Conservation (phyloP, 2,329 filamentous ascomycete species). For the Furcasterigmium sp. region DNA sequence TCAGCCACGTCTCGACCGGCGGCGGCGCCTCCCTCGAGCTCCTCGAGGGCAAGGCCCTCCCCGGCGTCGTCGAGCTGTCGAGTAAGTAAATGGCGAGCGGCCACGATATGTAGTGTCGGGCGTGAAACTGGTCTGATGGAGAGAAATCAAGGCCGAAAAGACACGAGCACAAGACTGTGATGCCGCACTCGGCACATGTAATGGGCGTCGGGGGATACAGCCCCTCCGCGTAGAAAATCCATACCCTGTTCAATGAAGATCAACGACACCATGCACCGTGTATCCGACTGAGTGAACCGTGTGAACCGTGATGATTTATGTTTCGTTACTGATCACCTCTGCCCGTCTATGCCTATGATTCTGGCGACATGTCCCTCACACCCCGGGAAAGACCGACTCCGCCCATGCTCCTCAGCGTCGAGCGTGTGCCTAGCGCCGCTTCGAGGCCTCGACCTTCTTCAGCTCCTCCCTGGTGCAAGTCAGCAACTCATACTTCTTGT, state of each 20-base stretch:
- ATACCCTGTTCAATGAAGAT: too few species aligned
- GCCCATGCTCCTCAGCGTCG: background rate
- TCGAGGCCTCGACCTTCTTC: slow-evolving; percentile 83
- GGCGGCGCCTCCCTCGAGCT: slow-evolving; percentile 94
- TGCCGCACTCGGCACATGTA: slow-evolving; percentile 42
- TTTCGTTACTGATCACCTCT: too few species aligned
- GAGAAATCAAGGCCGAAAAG: slow-evolving; percentile 7
- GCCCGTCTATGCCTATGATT: too few species aligned
- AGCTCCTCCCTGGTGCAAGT: slow-evolving; percentile 68
- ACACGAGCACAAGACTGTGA: slow-evolving; percentile 36
- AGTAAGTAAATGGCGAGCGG: slow-evolving; percentile 52
- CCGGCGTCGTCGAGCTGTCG: slow-evolving; percentile 88
- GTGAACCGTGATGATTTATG: too few species aligned
- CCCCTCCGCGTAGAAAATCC: too few species aligned
- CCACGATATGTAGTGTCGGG: background rate
- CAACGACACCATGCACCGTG: too few species aligned
- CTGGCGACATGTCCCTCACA: too few species aligned
- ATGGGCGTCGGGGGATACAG: slow-evolving; percentile 34
- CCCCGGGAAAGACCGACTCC: too few species aligned
- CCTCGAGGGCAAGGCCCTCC: slow-evolving; percentile 95
- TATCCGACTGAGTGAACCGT: too few species aligned
- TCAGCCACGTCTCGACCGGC: slow-evolving; percentile 96
- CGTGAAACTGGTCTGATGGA: slow-evolving; percentile 18
- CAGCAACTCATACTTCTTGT: too few species aligned
- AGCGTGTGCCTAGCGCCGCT: slow-evolving; percentile 44